Evolutionary conservation across 2,329 filamentous ascomycete genomes (phyloP), one percentile per base, ranked within the genome.

Genomic region (Beauveria varroae): DNA sequence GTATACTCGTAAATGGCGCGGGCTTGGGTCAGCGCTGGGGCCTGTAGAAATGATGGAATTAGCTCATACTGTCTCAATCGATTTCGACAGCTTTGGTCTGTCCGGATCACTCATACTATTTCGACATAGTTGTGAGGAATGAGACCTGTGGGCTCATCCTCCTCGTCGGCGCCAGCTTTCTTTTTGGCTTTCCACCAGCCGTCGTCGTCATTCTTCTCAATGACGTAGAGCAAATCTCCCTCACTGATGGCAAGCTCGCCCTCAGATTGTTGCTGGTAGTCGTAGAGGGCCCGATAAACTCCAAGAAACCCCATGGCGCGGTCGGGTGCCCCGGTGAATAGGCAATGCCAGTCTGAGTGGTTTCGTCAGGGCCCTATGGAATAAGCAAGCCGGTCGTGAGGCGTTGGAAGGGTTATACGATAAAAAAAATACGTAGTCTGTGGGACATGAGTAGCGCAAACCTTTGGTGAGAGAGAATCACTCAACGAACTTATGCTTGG

Each of bases 1-100:
- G 90, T 90, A 74, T 99, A 99, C 74, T 99, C 95, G 79, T 93
- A 99, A n/a, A 98, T 84, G n/a, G 95, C 91, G 73, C 89, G 92
- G 55, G 93, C 95, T 67, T 87, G 82, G 64, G 85, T 79, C 64
- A 84, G 75, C 26, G 89, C 84, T 68, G 82, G 78, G 62, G 87
- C 87, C 86, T 91, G 67, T 59, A 63, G 63, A 65, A 65, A 63
- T 65, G 67, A 50, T 47, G 12, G 34, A 37, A 47, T 51, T 53
- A 53, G 54, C 30, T 56, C 18, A n/a, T 47, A 51, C 55, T 59
- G 64, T 20, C 47, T 26, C 9, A 16, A 34, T 47, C 4, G 44
- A 30, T 4, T 44, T 49, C 51, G 26, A 59, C 46, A n/a, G 7
- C 50, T 34, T 22, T 22, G 34, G 40, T 20, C 16, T 44, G 34